These are phyloP conservation scores for Phlebiopsis gigantea DNA, from an alignment of 768 basidiomycete genomes.

Conservation along the genomic window DNA sequence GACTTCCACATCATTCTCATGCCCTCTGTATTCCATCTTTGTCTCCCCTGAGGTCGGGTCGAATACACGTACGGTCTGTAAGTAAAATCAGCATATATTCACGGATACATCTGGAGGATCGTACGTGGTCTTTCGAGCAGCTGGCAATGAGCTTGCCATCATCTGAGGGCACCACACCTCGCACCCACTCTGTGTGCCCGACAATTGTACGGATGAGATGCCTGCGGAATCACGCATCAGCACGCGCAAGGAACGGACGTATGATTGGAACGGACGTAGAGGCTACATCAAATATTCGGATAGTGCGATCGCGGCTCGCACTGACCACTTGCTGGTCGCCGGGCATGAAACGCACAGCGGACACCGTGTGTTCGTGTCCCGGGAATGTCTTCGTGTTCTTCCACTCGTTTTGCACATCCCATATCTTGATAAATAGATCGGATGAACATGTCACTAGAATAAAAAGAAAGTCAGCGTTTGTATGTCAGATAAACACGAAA, in stretches of 20 bases:
- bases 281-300: slow-evolving; percentile 81
- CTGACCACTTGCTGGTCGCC: slow-evolving; percentile 81
- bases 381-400: slow-evolving; percentile 83
- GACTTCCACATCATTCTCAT: slow-evolving; percentile 82
- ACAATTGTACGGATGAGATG: slow-evolving; percentile 71
- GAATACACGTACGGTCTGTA: slow-evolving; percentile 73
- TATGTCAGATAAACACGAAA: not conserved
- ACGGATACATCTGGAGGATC: slow-evolving; percentile 18
- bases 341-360: slow-evolving; percentile 79
- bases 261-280: slow-evolving; percentile 55
- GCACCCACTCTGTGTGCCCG: slow-evolving; percentile 85
- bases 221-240: slow-evolving; percentile 29
- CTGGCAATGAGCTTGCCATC: slow-evolving; percentile 76
- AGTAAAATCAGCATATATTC: not conserved
- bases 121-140: slow-evolving; percentile 84
- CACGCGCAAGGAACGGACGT: not conserved
- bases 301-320: slow-evolving; percentile 83
- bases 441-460: slow-evolving; percentile 65
- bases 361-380: slow-evolving; percentile 90
- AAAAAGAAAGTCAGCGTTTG: not conserved
- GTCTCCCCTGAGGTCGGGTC: slow-evolving; percentile 69
- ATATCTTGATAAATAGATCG: slow-evolving; percentile 88
- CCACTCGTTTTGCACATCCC: slow-evolving; percentile 88
- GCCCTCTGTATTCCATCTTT: slow-evolving; percentile 80
- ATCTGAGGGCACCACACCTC: slow-evolving; percentile 55